These are phyloP conservation scores for Bertia moriformis DNA, from an alignment of 2,329 filamentous ascomycete species.

Conservation along the genomic window DNA sequence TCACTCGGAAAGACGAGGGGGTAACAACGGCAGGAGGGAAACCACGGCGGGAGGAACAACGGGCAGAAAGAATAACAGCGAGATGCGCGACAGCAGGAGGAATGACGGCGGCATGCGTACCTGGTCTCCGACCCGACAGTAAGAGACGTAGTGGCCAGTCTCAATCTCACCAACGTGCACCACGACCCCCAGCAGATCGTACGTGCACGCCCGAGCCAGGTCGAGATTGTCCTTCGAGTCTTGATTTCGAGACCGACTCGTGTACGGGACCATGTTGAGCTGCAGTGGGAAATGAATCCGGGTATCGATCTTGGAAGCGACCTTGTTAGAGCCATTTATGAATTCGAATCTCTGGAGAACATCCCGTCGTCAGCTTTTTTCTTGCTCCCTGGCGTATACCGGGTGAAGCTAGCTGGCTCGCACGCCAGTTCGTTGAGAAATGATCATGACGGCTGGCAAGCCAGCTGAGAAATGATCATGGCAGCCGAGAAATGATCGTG, in stretches of 20 bases:
- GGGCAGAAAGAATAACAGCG: constrained; percentile 1
- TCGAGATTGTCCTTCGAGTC: constrained; percentile 35
- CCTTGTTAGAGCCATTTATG: constrained; percentile 49
- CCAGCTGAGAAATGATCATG: background rate
- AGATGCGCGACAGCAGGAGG: constrained; percentile 1
- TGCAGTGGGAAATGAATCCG: constrained; percentile 73
- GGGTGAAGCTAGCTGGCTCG: constrained; percentile 21
- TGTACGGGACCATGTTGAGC: constrained; percentile 83
- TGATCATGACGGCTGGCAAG: background rate
- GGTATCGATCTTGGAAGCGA: constrained; percentile 75
- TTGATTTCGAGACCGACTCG: constrained; percentile 43
- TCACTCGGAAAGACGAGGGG: background rate
- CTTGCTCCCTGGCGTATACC: too few relatives aligned
- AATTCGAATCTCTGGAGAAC: constrained; percentile 54
- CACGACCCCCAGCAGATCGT: constrained; percentile 78
- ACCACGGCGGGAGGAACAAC: background rate
- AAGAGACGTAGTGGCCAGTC: constrained; percentile 79
- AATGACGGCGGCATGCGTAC: constrained; percentile 19
- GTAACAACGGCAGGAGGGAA: background rate
- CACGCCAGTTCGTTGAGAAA: constrained; percentile 3
- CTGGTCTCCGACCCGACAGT: constrained; percentile 66
- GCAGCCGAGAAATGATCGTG: too few relatives aligned
- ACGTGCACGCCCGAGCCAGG: constrained; percentile 54
- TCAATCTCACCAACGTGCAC: constrained; percentile 90
- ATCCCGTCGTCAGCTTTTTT: background rate